These are phyloP conservation scores for Trichoderma harzianum DNA, from an alignment of 2,329 filamentous ascomycete genomes.

Conservation along the genomic window DNA sequence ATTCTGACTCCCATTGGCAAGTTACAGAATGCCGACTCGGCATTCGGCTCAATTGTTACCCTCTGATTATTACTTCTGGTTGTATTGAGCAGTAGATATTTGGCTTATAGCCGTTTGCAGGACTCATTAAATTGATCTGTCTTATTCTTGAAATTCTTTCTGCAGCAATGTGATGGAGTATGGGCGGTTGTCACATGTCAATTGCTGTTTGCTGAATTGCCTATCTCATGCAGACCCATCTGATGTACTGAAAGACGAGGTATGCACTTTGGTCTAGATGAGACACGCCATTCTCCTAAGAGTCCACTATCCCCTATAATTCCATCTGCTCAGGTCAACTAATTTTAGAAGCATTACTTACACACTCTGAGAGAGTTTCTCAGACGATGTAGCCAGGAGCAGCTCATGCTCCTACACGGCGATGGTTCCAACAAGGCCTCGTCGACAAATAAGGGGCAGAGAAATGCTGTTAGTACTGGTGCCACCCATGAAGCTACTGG, in stretches of 20 bases:
- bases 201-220: neutral
- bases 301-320: neutral
- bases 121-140: neutral
- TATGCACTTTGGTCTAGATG: neutral
- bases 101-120: neutral
- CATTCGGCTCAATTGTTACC: neutral
- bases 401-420: neutral
- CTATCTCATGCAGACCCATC: neutral
- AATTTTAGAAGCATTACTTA: neutral
- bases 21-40: neutral
- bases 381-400: neutral
- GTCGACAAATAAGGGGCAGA: neutral
- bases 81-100: neutral
- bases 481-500: neutral
- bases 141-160: neutral
- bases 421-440: neutral
- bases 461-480: neutral
- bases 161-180: neutral
- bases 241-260: neutral
- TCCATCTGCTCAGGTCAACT: neutral
- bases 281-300: neutral
- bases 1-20: neutral
- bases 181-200: neutral
- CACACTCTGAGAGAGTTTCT: neutral
- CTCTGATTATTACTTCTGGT: neutral